Conservation (phyloP, 768 basidiomycete species). For the Pleurotus cornucopiae region DNA sequence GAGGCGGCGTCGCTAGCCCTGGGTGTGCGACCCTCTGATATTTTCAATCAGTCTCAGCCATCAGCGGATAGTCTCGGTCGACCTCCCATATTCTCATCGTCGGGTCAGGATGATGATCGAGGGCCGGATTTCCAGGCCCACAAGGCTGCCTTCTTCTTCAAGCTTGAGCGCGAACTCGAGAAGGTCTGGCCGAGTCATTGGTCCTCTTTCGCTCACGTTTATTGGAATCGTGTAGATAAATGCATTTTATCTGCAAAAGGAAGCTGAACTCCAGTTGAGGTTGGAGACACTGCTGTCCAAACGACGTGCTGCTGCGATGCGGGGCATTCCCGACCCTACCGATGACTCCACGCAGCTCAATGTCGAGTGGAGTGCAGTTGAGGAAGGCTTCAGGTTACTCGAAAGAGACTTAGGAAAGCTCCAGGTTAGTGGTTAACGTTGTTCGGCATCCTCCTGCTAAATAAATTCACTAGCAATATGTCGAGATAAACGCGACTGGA, state of each 20-base stretch:
- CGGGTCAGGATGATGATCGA: slow-evolving; percentile 65
- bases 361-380: slow-evolving; percentile 93
- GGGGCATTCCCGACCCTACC: slow-evolving; percentile 65
- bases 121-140: slow-evolving; percentile 89
- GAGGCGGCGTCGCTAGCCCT: slow-evolving; percentile 86
- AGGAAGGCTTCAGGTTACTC: slow-evolving; percentile 92
- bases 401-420: slow-evolving; percentile 94
- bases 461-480: slow-evolving; percentile 67
- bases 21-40: slow-evolving; percentile 69
- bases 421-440: slow-evolving; percentile 51
- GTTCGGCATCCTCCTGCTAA: slow-evolving; percentile 17
- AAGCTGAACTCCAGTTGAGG: slow-evolving; percentile 88
- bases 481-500: slow-evolving; percentile 95
- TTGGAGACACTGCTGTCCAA: slow-evolving; percentile 93
- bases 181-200: slow-evolving; percentile 53
- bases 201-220: not conserved
- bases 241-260: slow-evolving; percentile 95
- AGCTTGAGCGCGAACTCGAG: slow-evolving; percentile 93
- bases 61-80: slow-evolving; percentile 38
- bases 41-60: slow-evolving; percentile 26
- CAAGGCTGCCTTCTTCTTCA: slow-evolving; percentile 98
- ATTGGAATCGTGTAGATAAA: slow-evolving; percentile 68
- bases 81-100: slow-evolving; percentile 57
- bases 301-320: slow-evolving; percentile 75
- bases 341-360: slow-evolving; percentile 59